Percentiles rank a stretch among this genome's conserved stretches.
These are phyloP conservation scores for Dendrobium officinale DNA, from an alignment of 106 monocot species.

Conservation along the genomic window DNA sequence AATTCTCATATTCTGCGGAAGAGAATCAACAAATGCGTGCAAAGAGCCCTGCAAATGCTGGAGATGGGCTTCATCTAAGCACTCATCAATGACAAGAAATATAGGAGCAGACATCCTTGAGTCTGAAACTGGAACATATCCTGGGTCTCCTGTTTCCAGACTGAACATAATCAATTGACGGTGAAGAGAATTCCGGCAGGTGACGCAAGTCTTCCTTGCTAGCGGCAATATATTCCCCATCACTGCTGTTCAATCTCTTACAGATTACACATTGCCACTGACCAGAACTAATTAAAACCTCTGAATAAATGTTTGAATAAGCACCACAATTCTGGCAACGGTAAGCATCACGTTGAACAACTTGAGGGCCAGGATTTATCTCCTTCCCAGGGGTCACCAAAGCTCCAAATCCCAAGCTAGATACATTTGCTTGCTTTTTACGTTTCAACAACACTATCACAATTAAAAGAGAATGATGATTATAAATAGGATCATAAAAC, in stretches of 20 bases:
- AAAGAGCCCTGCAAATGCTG: constrained; percentile 93
- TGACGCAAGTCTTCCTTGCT: constrained; percentile 61
- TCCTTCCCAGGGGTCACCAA: constrained; percentile 85
- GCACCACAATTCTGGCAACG: constrained; percentile 93
- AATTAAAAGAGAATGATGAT: not conserved
- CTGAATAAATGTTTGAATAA: constrained; percentile 68
- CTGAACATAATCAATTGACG: constrained; percentile 80
- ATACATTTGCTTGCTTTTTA: constrained; percentile 60
- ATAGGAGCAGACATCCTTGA: constrained; percentile 64
- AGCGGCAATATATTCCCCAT: constrained; percentile 61
- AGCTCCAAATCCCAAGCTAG: constrained; percentile 93
- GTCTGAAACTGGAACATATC: constrained; percentile 77
- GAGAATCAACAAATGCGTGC: constrained; percentile 96
- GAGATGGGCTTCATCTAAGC: constrained; percentile 88
- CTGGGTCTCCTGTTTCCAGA: constrained; percentile 60
- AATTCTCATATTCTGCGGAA: constrained; percentile 62
- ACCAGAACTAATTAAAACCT: constrained; percentile 75
- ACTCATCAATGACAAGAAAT: constrained; percentile 92
- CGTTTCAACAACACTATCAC: constrained; percentile 72
- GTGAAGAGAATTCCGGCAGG: constrained; percentile 57
- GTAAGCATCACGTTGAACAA: constrained; percentile 75
- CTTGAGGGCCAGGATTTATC: constrained; percentile 61
- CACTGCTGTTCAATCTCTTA: constrained; percentile 69
- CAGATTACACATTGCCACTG: constrained; percentile 97
- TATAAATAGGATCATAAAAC: not conserved